Conservation (phyloP, 192 early-diverging fungal genomes). For the Coemansia sp. region DNA sequence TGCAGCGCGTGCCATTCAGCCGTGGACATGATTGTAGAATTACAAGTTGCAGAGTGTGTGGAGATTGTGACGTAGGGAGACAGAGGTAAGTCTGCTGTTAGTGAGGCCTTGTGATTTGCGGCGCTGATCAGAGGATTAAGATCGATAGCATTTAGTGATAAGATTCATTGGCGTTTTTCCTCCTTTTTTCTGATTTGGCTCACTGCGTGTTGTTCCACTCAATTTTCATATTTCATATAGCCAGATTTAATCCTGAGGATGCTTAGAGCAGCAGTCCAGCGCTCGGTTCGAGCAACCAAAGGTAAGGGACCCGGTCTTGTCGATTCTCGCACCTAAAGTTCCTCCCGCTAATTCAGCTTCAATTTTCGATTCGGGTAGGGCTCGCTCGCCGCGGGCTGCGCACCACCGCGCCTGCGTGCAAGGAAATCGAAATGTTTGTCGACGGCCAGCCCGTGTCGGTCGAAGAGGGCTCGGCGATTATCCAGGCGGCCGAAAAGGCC, state of each 20-base stretch:
- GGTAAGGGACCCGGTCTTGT: too few species aligned
- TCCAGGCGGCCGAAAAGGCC: constrained; percentile 96
- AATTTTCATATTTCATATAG: neutral
- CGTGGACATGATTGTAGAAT: constrained; percentile 7
- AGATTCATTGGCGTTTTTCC: constrained; percentile 2
- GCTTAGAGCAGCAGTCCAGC: constrained; percentile 3
- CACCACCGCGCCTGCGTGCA: constrained; percentile 3
- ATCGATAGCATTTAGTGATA: neutral
- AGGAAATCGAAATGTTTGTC: constrained; percentile 84
- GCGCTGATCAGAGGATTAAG: too few species aligned
- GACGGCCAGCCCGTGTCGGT: constrained; percentile 87
- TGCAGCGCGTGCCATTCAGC: constrained; percentile 47
- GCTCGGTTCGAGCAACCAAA: constrained; percentile 3
- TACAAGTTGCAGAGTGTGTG: neutral
- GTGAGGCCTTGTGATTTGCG: too few species aligned
- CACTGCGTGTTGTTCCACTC: neutral
- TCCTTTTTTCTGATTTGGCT: neutral
- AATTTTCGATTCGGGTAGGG: constrained; percentile 1
- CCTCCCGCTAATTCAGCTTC: neutral
- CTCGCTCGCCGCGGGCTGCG: constrained; percentile 11
- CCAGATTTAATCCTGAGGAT: constrained; percentile 4
- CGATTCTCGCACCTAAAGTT: too few species aligned
- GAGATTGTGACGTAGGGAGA: neutral
- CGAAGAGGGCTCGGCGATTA: constrained; percentile 88
- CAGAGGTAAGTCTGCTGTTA: too few species aligned